Base-by-base conservation (phyloP, 2,329 filamentous ascomycete species). In the Pochonia chlamydosporia region DNA sequence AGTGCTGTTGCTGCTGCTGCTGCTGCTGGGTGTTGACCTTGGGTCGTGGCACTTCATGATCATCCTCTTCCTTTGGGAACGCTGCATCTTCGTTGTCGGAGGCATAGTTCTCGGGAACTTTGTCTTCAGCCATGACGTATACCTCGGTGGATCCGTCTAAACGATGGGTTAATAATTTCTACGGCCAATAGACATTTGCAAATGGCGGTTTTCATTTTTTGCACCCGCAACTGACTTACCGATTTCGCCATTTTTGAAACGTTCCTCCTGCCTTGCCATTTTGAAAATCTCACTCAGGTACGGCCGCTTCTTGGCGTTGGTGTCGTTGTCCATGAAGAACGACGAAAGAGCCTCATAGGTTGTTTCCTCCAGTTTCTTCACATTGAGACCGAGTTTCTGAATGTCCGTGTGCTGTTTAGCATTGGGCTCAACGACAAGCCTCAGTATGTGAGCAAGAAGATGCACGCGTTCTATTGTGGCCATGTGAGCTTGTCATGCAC, bases 241-340 rank as follows among this genome's bases (percentile, higher is more conserved):
- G 43, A 83, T 76, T 55, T 81, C 77, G 23, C 72, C 74, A 37
- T 75, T 72, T 52, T 67, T 75, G 55, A 65, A 82, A 4, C 74
- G 67, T 57, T 83, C 79, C 52, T 85, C 76, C 25, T 68, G 62
- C 47, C 65, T 71, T 1, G 81, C 81, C 25, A 85, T 72, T 50
- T 74, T 77, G 65, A 85, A 84, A 8, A 84, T 76, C 56, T 84
- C 80, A 45, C 72, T 75, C 8, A 85, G 57, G 41, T 72, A 80
- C 0, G 71, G 69, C 48, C 70, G 73, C 66, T 84, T 84, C 51
- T 68, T 68, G 2, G 63, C 62, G 48, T 84, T 84, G 36, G 69
- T 70, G 3, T 78, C 74, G 46, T 74, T 76, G 51, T 83, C 79
- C 13, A 70, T 66, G 49, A 82, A 84, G 63, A 79, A 84, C 14